Conservation (phyloP, 2,329 filamentous ascomycete species). For the Aspergillus pseudotamarii region DNA sequence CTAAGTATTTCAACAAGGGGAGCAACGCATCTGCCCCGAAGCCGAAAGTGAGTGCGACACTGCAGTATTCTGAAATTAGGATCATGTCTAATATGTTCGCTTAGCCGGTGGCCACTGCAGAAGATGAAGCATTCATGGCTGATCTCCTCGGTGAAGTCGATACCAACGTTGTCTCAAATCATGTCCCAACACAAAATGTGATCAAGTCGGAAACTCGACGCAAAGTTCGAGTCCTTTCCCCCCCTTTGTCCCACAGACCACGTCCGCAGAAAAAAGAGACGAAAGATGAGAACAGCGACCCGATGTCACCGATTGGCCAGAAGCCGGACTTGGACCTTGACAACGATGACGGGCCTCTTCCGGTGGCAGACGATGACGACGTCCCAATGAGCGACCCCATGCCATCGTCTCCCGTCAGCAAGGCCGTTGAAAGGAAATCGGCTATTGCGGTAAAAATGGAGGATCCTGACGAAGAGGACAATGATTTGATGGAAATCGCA, state of each 20-base stretch:
- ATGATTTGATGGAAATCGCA: slow-evolving; percentile 82
- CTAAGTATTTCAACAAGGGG: slow-evolving; percentile 89
- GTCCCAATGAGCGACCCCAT: slow-evolving; percentile 83
- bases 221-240: slow-evolving; percentile 79
- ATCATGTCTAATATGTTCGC: slow-evolving; percentile 20
- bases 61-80: not conserved
- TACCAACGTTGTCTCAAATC: slow-evolving; percentile 66
- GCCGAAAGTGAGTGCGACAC: slow-evolving; percentile 68
- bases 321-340: slow-evolving; percentile 45
- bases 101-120: slow-evolving; percentile 76
- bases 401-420: slow-evolving; percentile 83
- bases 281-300: slow-evolving; percentile 46
- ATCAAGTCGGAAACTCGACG: slow-evolving; percentile 76
- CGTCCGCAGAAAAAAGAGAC: slow-evolving; percentile 55
- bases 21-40: slow-evolving; percentile 66
- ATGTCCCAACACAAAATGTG: slow-evolving; percentile 60
- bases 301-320: slow-evolving; percentile 47
- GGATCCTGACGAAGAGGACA: slow-evolving; percentile 74
- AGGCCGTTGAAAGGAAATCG: slow-evolving; percentile 73
- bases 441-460: slow-evolving; percentile 60
- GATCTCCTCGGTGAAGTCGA: slow-evolving; percentile 87
- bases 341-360: slow-evolving; percentile 60
- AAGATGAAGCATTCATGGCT: slow-evolving; percentile 84
- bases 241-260: slow-evolving; percentile 62
- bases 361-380: slow-evolving; percentile 68